Percentiles rank a stretch among this genome's conserved stretches.
Evolutionary conservation across 1,284 basidiomycete genomes (phyloP).

Genomic region (Peniophora sp.): DNA sequence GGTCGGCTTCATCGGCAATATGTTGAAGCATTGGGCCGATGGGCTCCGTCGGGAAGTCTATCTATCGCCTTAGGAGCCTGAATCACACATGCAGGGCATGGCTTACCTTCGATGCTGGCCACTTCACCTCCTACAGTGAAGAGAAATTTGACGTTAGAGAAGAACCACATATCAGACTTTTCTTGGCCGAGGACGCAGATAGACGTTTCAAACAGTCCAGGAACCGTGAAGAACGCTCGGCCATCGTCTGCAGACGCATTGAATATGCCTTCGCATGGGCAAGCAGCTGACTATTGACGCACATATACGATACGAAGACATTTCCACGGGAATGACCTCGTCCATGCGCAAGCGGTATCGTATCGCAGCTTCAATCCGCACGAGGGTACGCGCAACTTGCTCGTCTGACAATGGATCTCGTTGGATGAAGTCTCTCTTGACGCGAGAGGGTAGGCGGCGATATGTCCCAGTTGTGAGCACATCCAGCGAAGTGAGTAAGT

Average conservation of each 20-base stretch:
- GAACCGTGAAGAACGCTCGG: slow-evolving; percentile 68
- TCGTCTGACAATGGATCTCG: slow-evolving; percentile 59
- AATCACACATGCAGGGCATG: background rate
- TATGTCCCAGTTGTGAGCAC: slow-evolving; percentile 82
- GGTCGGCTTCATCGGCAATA: slow-evolving; percentile 66
- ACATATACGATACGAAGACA: slow-evolving; percentile 69
- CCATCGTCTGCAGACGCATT: slow-evolving; percentile 38
- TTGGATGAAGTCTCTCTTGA: slow-evolving; percentile 59
- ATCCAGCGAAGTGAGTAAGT: slow-evolving; percentile 82
- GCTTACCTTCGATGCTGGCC: slow-evolving; percentile 59
- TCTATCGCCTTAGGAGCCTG: background rate
- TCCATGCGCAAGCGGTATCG: slow-evolving; percentile 68
- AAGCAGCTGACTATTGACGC: slow-evolving; percentile 16
- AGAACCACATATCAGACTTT: slow-evolving; percentile 73
- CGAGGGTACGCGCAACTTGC: slow-evolving; percentile 58
- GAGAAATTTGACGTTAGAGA: slow-evolving; percentile 70
- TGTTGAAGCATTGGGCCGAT: slow-evolving; percentile 56
- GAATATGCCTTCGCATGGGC: background rate
- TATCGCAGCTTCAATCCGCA: slow-evolving; percentile 69
- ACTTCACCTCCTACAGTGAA: slow-evolving; percentile 68
- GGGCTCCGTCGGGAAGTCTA: slow-evolving; percentile 58
- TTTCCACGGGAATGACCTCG: slow-evolving; percentile 70
- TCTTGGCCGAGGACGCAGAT: slow-evolving; percentile 65
- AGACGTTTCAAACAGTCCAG: slow-evolving; percentile 69
- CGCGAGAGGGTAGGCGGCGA: slow-evolving; percentile 65